Conservation (phyloP, 1,139 yeast species). For the Diutina mesorugosa region DNA sequence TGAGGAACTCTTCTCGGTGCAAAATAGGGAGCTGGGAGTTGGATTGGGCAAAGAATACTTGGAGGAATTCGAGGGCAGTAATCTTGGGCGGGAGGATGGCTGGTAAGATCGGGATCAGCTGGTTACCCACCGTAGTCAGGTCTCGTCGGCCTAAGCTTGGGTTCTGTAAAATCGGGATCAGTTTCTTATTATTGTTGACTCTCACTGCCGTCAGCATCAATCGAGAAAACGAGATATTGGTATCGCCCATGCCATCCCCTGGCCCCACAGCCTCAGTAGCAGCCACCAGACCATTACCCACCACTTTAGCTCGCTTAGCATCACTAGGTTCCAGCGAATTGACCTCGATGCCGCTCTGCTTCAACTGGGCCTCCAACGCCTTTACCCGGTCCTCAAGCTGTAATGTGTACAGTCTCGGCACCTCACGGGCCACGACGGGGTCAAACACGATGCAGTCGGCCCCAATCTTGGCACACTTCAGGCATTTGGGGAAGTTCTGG, state of each 20-base stretch:
- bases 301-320: conserved; percentile 1
- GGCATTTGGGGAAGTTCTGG: conserved; percentile 69
- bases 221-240: conserved; percentile 48
- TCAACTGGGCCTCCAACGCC: conserved; percentile 38
- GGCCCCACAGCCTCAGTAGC: background rate
- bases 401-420: conserved; percentile 70
- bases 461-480: conserved; percentile 53
- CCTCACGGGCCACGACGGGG: conserved; percentile 77
- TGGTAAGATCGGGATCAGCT: conserved; percentile 14
- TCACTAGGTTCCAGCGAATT: background rate
- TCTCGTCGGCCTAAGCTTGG: background rate
- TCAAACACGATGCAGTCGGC: conserved; percentile 74
- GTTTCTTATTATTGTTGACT: conserved; percentile 4
- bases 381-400: conserved; percentile 58
- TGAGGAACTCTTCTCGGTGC: conserved; percentile 67
- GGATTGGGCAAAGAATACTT: conserved; percentile 62
- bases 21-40: conserved; percentile 73
- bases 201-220: conserved; percentile 43
- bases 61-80: conserved; percentile 56
- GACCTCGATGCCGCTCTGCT: conserved; percentile 23
- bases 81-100: conserved; percentile 57
- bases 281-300: background rate
- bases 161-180: background rate
- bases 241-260: background rate
- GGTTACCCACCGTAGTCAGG: conserved; percentile 4